A percentile compares a stretch with the other conserved stretches of the same genome.
phyloP scores from a whole-genome alignment of 129 eudicot genomes.

The Tanacetum coccineum region DNA sequence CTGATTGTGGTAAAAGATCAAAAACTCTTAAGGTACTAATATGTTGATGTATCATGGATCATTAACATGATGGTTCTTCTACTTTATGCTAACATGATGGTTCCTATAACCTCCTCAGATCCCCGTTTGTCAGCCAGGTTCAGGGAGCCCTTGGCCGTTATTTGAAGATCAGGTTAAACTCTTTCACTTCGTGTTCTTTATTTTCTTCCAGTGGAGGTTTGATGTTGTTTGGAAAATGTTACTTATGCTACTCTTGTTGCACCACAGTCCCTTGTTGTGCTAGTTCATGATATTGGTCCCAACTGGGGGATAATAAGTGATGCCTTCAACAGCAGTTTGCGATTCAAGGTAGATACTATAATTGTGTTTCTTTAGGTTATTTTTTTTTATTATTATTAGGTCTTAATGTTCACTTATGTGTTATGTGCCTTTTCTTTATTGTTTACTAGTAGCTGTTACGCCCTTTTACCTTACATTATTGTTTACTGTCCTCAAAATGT shows the following conservation, averaged over 20 bases:
- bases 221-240: constrained; percentile 16
- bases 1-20: constrained; percentile 64
- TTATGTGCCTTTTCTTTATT: neutral
- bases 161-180: constrained; percentile 77
- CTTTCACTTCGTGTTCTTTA: neutral
- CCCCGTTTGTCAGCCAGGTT: constrained; percentile 54
- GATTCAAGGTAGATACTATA: constrained; percentile 53
- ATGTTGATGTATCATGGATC: constrained; percentile 14
- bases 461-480: constrained; percentile 1
- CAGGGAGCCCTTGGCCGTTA: constrained; percentile 77
- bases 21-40: constrained; percentile 54
- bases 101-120: constrained; percentile 32
- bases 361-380: neutral
- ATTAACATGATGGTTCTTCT: neutral
- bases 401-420: neutral
- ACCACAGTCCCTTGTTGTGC: constrained; percentile 81
- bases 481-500: constrained; percentile 16
- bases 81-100: constrained; percentile 12
- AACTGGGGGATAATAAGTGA: constrained; percentile 97
- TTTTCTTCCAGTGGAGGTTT: neutral
- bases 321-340: constrained; percentile 74
- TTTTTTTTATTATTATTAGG: neutral
- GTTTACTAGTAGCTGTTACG: neutral
- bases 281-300: constrained; percentile 94
- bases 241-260: constrained; percentile 18